These are phyloP conservation scores for Tagetes patula DNA, from an alignment of 129 eudicot species.

Conservation along the genomic window DNA sequence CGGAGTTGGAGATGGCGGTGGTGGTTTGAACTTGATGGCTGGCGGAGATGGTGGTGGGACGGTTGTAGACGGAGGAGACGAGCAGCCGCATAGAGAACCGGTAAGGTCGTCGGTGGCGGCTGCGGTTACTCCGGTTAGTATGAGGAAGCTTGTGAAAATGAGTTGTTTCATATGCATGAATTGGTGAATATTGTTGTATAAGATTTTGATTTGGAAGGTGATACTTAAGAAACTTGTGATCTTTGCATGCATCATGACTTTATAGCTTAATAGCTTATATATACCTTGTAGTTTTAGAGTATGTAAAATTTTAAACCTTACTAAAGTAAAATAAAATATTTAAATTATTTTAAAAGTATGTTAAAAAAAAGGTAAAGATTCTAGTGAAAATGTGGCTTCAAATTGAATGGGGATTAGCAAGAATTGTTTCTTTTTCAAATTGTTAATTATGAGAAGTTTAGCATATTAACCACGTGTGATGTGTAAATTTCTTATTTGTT, in stretches of 20 bases:
- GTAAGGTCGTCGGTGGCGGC: constrained; percentile 20
- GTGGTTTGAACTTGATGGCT: constrained; percentile 25
- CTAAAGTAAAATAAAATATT: no score
- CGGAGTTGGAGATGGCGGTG: constrained; percentile 21
- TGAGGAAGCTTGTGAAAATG: constrained; percentile 15
- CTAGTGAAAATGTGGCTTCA: not conserved
- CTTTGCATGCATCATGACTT: not conserved
- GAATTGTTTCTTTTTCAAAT: no score
- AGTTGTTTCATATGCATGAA: constrained; percentile 24
- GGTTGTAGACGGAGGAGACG: constrained; percentile 55
- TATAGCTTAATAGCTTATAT: not conserved
- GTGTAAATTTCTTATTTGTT: no score
- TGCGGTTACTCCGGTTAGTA: constrained; percentile 20
- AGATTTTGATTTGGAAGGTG: not conserved
- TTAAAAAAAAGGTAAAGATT: no score
- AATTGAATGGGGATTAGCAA: not conserved
- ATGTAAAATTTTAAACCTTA: no score
- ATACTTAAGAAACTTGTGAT: not conserved
- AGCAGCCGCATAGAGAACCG: constrained; percentile 51
- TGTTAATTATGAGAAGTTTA: no score
- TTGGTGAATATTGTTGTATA: not conserved
- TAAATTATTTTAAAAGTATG: no score
- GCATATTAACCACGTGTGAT: no score
- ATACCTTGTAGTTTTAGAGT: not conserved
- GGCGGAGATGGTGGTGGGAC: constrained; percentile 52